Base-by-base conservation (phyloP, 1,139 yeast genomes). In the Candida frijolesensis region DNA sequence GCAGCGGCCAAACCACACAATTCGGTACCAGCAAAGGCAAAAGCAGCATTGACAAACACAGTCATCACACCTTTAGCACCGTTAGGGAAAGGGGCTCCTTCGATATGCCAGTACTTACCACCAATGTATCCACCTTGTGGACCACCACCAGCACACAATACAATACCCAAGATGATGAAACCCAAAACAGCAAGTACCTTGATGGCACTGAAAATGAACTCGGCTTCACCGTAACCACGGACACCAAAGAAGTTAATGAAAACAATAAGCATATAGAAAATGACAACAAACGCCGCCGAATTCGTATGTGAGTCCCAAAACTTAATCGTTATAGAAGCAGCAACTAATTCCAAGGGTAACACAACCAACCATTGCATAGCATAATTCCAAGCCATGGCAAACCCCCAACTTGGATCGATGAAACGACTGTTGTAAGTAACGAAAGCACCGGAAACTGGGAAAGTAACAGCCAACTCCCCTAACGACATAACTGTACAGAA, bases 401-500 rank as follows among this genome's bases (percentile, higher is more conserved):
- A 89, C 48, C 91, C 92, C 82, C 88, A 83, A 10, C 89, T 79
- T 1, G 88, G 85, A 60, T 84, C 85, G 46, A 86, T 74, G 59
- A 87, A 87, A 39, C 53, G 49, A 10, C 88, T 78, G 61, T 85
- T 81, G 62, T 82, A 84, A 51, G 85, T 84, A 58, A 83, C 82
- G 64, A 87, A 86, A 45, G 90, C 86, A 66, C 92, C 92, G 40
- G 87, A 78, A 46, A 85, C 84, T 10, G 94, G 92, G 72, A 81
- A 85, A 22, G 85, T 77, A 43, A 86, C 83, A 44, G 88, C 85
- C 59, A 87, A 70, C 66, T 87, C 94, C 56, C 90, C 89, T 53
- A 87, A 71, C 34, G 89, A 82, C 59, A 84, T 87, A 65, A 85
- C 85, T 15, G 88, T 84, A 63, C 85, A 79, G 70, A 82, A 85